A percentile compares a stretch with the other conserved stretches of the same genome.
These are phyloP conservation scores for Xylaria multiplex DNA, from an alignment of 2,329 filamentous ascomycete species.

Conservation along the genomic window DNA sequence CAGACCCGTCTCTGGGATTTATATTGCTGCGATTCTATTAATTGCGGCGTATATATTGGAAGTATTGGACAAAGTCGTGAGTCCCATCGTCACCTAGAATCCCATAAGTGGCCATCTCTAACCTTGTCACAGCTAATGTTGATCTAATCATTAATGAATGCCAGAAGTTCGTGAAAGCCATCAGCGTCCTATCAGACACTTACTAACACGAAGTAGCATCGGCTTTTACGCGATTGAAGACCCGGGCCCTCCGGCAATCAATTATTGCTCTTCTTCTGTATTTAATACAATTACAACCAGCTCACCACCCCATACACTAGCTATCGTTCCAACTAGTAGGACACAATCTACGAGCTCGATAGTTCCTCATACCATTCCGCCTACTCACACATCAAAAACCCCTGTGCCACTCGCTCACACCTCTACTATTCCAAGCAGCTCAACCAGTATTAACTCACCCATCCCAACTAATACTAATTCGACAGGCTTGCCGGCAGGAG, in stretches of 20 bases:
- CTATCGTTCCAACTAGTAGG: background rate
- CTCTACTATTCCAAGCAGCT: conserved; percentile 10
- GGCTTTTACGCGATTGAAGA: conserved; percentile 45
- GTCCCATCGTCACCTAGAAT: conserved; percentile 40
- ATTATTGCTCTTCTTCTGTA: conserved; percentile 30
- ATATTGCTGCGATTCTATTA: conserved; percentile 63
- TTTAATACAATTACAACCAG: conserved; percentile 7
- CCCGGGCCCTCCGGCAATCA: conserved; percentile 35
- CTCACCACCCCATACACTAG: conserved; percentile 8
- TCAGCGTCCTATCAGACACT: background rate
- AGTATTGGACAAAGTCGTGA: conserved; percentile 56
- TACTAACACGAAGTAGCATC: conserved; percentile 40
- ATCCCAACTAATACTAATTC: conserved; percentile 38
- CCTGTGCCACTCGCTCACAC: conserved; percentile 9
- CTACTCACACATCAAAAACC: conserved; percentile 12
- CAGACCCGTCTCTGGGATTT: conserved; percentile 55
- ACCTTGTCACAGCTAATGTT: conserved; percentile 56
- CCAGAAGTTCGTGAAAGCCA: conserved; percentile 55
- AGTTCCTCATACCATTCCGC: background rate
- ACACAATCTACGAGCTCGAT: conserved; percentile 16
- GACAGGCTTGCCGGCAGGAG: conserved; percentile 50
- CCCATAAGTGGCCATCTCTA: conserved; percentile 17
- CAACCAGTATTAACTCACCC: conserved; percentile 15
- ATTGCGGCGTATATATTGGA: conserved; percentile 59
- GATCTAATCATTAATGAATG: conserved; percentile 63